These are phyloP conservation scores for Pugionium cornutum DNA, from an alignment of 345 rosid species.

Conservation along the genomic window DNA sequence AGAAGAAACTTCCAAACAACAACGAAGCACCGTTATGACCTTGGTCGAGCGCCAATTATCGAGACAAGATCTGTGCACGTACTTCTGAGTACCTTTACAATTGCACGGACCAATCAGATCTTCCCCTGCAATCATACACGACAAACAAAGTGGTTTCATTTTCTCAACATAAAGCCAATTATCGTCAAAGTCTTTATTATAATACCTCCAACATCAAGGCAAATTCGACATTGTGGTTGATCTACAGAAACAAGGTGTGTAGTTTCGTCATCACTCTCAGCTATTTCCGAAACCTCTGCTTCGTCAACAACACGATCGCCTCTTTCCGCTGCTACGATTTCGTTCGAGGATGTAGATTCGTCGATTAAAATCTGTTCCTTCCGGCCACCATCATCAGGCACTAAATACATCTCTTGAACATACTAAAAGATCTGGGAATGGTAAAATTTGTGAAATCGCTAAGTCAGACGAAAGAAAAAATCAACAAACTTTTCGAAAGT, in stretches of 20 bases:
- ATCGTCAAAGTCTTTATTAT: neutral
- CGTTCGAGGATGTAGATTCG: slow-evolving; percentile 59
- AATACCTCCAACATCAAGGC: slow-evolving; percentile 91
- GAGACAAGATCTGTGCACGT: slow-evolving; percentile 95
- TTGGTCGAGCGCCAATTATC: slow-evolving; percentile 99
- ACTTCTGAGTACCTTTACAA: slow-evolving; percentile 97
- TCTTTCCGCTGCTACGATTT: slow-evolving; percentile 57
- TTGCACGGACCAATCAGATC: slow-evolving; percentile 96
- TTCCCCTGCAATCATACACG: slow-evolving; percentile 57
- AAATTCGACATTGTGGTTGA: slow-evolving; percentile 90
- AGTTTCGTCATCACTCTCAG: slow-evolving; percentile 58
- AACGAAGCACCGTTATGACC: slow-evolving; percentile 43
- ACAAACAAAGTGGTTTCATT: slow-evolving; percentile 26
- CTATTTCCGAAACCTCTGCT: slow-evolving; percentile 52
- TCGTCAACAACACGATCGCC: slow-evolving; percentile 46
- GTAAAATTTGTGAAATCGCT: neutral
- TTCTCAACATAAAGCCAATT: neutral
- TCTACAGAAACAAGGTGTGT: slow-evolving; percentile 66
- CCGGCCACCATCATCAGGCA: slow-evolving; percentile 65
- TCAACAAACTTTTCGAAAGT: neutral
- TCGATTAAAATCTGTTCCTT: slow-evolving; percentile 66
- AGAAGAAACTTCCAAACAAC: neutral
- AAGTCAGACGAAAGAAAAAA: neutral
- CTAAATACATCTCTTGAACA: slow-evolving; percentile 77
- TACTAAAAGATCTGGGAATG: slow-evolving; percentile 41